Base-by-base conservation (phyloP, 1,284 basidiomycete genomes). In the Pisolithus thermaeus region DNA sequence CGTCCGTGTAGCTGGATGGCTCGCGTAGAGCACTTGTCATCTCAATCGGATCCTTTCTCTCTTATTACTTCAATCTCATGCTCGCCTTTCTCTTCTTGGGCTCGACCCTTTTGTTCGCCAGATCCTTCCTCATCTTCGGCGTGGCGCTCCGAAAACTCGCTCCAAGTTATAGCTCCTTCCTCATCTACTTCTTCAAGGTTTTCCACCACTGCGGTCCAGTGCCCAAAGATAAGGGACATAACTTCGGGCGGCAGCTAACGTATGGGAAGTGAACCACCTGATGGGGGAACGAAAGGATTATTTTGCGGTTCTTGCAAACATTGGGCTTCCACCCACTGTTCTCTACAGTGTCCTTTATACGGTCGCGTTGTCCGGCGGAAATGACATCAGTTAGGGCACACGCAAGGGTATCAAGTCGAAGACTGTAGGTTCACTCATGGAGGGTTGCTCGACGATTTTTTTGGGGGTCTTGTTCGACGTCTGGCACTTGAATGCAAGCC, bases 201-300 rank as follows among this genome's bases (percentile, higher is more conserved):
- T 3, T 37, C 23, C 25, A 4, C 25, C 4, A 47, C 52, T 32
- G 3, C 27, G n/a, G 36, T 46, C 1, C 66, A 61, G 22, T 55
- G 23, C 12, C 67, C 61, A 38, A 65, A 67, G 36, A 68, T 59
- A 42, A 40, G 58, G 7, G 63, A 66, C 27, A 64, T 56, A 23
- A 64, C 54, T 22, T 64, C 63, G 4, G 62, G 58, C 8, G 65
- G 62, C 27, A 68, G 58, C 12, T 48, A 46, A 41, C 61, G 56
- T 35, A 67, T 55, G 14, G 48, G 56, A 43, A 62, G 63, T 36
- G 47, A 18, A n/a, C 47, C 47, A 1, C 49, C 55, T 40, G 49
- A 52, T 1, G 61, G 62, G 16, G 62, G 62, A 30, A 62, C 40
- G 37, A 63, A 61, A 3, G 56, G 64, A 18, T 61, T 59, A 45